Evolutionary conservation across 306 rosid genomes (phyloP).

Genomic region (Sophora flavescens): DNA sequence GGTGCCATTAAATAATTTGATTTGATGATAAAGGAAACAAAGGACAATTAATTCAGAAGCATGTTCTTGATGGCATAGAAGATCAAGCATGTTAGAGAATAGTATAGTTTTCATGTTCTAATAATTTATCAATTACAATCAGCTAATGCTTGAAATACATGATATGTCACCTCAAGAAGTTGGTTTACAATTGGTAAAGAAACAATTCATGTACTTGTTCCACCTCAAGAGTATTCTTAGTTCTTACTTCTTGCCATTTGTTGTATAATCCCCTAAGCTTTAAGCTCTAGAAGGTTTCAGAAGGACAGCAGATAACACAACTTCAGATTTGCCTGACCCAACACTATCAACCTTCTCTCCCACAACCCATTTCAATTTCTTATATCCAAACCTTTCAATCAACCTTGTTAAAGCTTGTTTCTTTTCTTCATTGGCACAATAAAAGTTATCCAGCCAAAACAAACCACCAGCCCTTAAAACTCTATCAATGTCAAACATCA

Average conservation of each 20-base stretch:
- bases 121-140: conserved; percentile 40
- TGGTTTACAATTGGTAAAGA: conserved; percentile 53
- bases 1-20: no score
- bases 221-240: conserved; percentile 51
- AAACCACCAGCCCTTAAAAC: conserved; percentile 86
- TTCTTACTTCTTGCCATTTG: conserved; percentile 50
- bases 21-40: no score
- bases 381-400: conserved; percentile 89
- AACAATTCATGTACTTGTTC: conserved; percentile 59
- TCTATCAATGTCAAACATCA: conserved; percentile 89
- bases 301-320: conserved; percentile 82
- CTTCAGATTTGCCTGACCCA: conserved; percentile 67
- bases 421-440: conserved; percentile 75
- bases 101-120: conserved; percentile 41
- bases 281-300: conserved; percentile 85
- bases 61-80: no score
- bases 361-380: conserved; percentile 95
- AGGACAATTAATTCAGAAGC: no score
- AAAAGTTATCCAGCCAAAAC: conserved; percentile 91
- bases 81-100: no score
- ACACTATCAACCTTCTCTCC: conserved; percentile 72
- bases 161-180: conserved; percentile 50
- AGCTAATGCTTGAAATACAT: conserved; percentile 45
- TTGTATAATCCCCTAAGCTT: conserved; percentile 42
- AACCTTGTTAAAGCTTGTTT: conserved; percentile 70